These are phyloP conservation scores for Nemania serpens DNA, from an alignment of 2,329 filamentous ascomycete genomes.

Conservation along the genomic window DNA sequence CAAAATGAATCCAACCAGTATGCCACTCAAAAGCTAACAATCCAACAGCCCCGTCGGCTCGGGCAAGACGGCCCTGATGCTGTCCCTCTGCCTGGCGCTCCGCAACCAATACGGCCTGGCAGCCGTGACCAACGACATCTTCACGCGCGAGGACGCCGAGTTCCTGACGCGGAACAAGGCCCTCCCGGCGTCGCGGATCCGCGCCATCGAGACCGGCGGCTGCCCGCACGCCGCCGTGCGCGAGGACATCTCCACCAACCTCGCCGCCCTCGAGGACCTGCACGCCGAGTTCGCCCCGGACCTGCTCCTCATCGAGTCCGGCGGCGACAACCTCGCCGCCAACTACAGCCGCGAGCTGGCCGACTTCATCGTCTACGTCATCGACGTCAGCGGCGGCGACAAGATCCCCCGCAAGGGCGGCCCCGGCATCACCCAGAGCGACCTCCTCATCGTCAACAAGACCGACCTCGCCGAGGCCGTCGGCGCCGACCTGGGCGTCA, in stretches of 20 bases:
- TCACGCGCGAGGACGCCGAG: conserved; percentile 96
- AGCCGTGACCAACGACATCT: conserved; percentile 98
- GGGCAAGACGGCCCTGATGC: conserved; percentile 96
- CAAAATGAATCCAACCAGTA: not conserved
- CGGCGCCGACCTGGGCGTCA: conserved; percentile 86
- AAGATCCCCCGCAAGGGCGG: conserved; percentile 97
- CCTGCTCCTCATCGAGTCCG: conserved; percentile 90
- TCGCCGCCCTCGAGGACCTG: conserved; percentile 87
- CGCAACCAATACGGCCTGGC: conserved; percentile 84
- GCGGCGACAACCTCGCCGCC: conserved; percentile 94
- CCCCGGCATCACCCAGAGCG: conserved; percentile 94
- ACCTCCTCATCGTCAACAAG: conserved; percentile 95
- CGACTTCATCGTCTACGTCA: conserved; percentile 98
- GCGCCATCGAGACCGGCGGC: conserved; percentile 95
- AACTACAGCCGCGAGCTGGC: conserved; percentile 96
- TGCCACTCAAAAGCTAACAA: conserved; percentile 22
- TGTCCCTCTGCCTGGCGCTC: conserved; percentile 84
- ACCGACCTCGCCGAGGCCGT: conserved; percentile 90
- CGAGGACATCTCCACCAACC: conserved; percentile 93
- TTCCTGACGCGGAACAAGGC: conserved; percentile 89
- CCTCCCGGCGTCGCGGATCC: conserved; percentile 80
- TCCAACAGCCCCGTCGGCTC: conserved; percentile 78
- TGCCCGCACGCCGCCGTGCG: conserved; percentile 97
- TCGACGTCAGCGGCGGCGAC: conserved; percentile 94
- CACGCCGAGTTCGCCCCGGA: conserved; percentile 81